Evolutionary conservation across 306 rosid species (phyloP), one percentile per base, ranked within the genome.

Genomic region (Medicago lupulina): DNA sequence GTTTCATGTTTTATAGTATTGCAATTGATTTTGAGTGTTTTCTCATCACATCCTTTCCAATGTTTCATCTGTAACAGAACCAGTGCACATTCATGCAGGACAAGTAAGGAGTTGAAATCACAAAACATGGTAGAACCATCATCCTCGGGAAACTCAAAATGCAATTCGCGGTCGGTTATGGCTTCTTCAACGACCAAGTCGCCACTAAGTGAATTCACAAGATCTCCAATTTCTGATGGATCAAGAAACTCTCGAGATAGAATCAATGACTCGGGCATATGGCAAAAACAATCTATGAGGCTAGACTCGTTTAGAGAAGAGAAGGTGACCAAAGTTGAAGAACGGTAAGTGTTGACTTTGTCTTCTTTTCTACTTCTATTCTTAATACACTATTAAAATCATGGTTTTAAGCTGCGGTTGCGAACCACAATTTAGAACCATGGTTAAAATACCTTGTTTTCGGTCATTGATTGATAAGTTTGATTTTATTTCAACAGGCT

Each of bases 271-370:
- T 76, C 86, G 53, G 59, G 61, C 9, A 77, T 61, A 41, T 50
- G 79, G 57, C 86, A 54, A 77, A 89, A 53, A 51, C 91, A 85
- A 25, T 85, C 89, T 5, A 84, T 74, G 34, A 86, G 84, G 75
- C 51, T 86, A 39, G 92, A 89, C 63, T 84, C 91, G 19, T 85
- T 74, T 19, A 74, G 90, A 81, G 93, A 89, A 61, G 96, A 91
- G 71, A 83, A 86, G 47, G 90, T 89, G 74, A 83, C 89, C 88
- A 90, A 88, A 86, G 86, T 89, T 4, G 98, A 94, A 78, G 98
- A 94, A 94, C 91, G 98, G 89, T 93, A 89, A 93, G 98, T 83
- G 65, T 72, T 66, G 81, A 68, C 58, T 73, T 51, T 4, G 70
- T 73, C 66, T 63, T 14, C 46, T 46, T 54, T 53, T 82, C 79